Evolutionary conservation across 2,329 filamentous ascomycete species (phyloP).

Genomic region (Hymenoscyphus fructigenus): DNA sequence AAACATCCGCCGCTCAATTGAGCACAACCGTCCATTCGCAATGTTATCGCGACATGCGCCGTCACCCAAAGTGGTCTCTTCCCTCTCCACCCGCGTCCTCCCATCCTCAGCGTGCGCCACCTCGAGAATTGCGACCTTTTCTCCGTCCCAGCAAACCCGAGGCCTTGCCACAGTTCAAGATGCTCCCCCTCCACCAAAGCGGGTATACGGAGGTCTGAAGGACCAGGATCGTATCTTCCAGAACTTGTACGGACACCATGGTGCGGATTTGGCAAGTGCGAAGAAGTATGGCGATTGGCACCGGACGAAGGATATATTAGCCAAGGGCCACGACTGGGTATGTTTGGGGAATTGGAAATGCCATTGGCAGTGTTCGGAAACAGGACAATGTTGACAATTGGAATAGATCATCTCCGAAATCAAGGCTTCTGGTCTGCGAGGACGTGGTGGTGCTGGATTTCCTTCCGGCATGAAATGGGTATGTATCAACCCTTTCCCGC

Average conservation of each 20-base stretch:
- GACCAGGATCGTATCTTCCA: constrained; percentile 99
- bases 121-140: constrained; percentile 37
- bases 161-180: constrained; percentile 81
- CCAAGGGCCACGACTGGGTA: constrained; percentile 96
- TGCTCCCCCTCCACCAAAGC: constrained; percentile 62
- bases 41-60: constrained; percentile 40
- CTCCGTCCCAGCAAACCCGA: constrained; percentile 57
- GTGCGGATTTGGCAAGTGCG: constrained; percentile 85
- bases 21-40: constrained; percentile 34
- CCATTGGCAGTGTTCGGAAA: constrained; percentile 1
- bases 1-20: constrained; percentile 33
- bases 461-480: constrained; percentile 99
- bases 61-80: constrained; percentile 34
- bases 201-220: constrained; percentile 79
- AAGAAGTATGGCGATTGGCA: constrained; percentile 99
- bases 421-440: constrained; percentile 93
- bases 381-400: constrained; percentile 22
- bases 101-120: constrained; percentile 31
- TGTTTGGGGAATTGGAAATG: constrained; percentile 19
- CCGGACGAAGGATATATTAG: constrained; percentile 97
- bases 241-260: constrained; percentile 94
- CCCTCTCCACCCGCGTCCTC: constrained; percentile 33
- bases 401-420: constrained; percentile 87
- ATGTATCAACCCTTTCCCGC: constrained; percentile 41
- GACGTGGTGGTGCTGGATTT: constrained; percentile 95